phyloP scores from a whole-genome alignment of 1,284 basidiomycete species.

The Pseudozyma hubeiensis region DNA sequence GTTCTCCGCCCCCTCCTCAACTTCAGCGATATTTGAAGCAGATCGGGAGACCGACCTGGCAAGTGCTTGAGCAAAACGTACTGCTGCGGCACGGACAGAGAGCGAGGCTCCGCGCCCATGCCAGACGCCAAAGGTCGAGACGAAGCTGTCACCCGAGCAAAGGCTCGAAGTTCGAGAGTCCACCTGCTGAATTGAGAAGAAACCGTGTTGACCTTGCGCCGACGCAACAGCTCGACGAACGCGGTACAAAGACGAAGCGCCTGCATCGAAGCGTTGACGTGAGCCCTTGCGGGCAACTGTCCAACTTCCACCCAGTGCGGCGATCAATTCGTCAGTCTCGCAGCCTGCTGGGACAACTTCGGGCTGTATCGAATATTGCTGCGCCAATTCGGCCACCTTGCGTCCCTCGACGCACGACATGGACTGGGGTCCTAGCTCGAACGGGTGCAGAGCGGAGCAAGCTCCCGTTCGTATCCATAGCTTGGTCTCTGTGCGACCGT shows the following conservation, averaged over 20 bases:
- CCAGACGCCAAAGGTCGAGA: conserved; percentile 58
- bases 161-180: conserved; percentile 53
- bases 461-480: conserved; percentile 41
- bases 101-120: conserved; percentile 52
- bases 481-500: conserved; percentile 27
- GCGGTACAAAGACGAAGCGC: conserved; percentile 47
- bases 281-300: conserved; percentile 46
- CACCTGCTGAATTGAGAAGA: conserved; percentile 56
- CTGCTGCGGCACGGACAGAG: conserved; percentile 44
- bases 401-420: conserved; percentile 47
- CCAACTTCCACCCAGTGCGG: conserved; percentile 36
- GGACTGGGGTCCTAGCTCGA: conserved; percentile 37
- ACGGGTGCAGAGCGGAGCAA: conserved; percentile 37
- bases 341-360: conserved; percentile 43
- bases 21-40: conserved; percentile 34
- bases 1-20: conserved; percentile 59
- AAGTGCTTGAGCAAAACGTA: conserved; percentile 49
- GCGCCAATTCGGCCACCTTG: conserved; percentile 55
- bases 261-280: conserved; percentile 46
- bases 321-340: conserved; percentile 46
- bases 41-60: conserved; percentile 28
- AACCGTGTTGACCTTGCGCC: conserved; percentile 9
- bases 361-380: conserved; percentile 40
- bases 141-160: conserved; percentile 57
- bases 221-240: conserved; percentile 33